Evolutionary conservation across 305 asterid species (phyloP), one percentile per base, ranked within the genome.

Genomic region (Fraxinus ornus): DNA sequence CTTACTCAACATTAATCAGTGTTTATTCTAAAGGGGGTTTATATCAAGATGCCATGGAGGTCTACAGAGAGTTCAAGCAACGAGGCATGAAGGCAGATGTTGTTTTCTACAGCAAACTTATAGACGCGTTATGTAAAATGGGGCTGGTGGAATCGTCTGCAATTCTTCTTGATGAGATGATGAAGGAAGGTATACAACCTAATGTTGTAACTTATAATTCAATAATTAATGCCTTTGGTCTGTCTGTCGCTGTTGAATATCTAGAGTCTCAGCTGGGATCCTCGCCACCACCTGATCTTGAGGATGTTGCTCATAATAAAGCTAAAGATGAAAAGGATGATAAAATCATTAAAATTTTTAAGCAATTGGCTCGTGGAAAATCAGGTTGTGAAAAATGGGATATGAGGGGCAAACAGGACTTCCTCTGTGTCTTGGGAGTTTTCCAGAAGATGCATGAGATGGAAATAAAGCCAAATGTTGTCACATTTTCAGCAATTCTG

Each of bases 191-290:
- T 64, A 95, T 95, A 83, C 94, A 87, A 30, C 99, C 99, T 39
- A 95, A 95, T 88, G 98, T 94, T 62, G 99, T 95, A 32, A 94
- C 99, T n/a, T 95, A 95, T 84, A 95, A 95, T 87, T 94, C 99
- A 12, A 94, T 95, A 66, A 94, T 95, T 76, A 95, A 95, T 85
- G 97, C 99, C 35, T 95, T 94, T 92, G 97, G 98, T 81, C 89
- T 81, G 82, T 88, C 92, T 1, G 88, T 86, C 70, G 85, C 83
- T 52, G 78, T 64, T 75, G 95, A 85, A 33, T 79, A 52, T 84
- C 78, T 87, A 35, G 91, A 80, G 71, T 82, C 87, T 60, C 86
- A 35, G 86, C 35, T 66, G 44, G 90, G 83, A 85, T 80, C 93
- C 85, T 33, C 89, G 0, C 82, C 79, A 57, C 75, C 68, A 33